Conservation (phyloP, 2,329 filamentous ascomycete genomes). For the Ophiognomonia clavigignenti-juglandacearum region DNA sequence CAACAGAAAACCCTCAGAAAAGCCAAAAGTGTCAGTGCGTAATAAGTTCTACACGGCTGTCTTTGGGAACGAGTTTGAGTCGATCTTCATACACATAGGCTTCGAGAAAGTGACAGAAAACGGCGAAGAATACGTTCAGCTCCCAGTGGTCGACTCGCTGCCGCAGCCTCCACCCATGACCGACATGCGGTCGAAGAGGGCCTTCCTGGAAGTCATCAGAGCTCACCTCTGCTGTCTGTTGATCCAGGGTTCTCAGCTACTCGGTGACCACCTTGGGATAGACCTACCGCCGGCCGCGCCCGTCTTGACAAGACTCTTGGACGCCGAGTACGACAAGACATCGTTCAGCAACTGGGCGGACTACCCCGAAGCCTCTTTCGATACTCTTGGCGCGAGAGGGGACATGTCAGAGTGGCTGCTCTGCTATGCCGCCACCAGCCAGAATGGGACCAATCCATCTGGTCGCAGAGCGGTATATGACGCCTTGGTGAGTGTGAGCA, state of each 20-base stretch:
- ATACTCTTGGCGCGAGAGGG: constrained; percentile 19
- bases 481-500: constrained; percentile 18
- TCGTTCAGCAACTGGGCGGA: constrained; percentile 4
- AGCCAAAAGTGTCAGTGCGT: constrained; percentile 10
- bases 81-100: constrained; percentile 7
- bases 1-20: neutral
- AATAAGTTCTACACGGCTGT: constrained; percentile 16
- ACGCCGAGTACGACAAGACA: constrained; percentile 12
- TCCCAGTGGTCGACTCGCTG: constrained; percentile 6
- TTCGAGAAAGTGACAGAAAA: constrained; percentile 3
- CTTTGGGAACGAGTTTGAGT: constrained; percentile 9
- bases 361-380: constrained; percentile 16
- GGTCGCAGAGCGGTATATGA: constrained; percentile 15
- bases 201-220: constrained; percentile 11
- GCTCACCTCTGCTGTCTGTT: constrained; percentile 14
- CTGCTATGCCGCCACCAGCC: constrained; percentile 23
- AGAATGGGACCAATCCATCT: constrained; percentile 19
- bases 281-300: too few relatives aligned
- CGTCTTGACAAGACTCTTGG: neutral
- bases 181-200: constrained; percentile 14
- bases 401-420: constrained; percentile 22
- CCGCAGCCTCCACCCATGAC: neutral
- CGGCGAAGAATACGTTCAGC: constrained; percentile 7
- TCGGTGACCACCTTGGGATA: neutral
- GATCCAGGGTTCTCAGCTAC: neutral